phyloP scores from a whole-genome alignment of 129 eudicot species.

The Helichrysum umbraculigerum region DNA sequence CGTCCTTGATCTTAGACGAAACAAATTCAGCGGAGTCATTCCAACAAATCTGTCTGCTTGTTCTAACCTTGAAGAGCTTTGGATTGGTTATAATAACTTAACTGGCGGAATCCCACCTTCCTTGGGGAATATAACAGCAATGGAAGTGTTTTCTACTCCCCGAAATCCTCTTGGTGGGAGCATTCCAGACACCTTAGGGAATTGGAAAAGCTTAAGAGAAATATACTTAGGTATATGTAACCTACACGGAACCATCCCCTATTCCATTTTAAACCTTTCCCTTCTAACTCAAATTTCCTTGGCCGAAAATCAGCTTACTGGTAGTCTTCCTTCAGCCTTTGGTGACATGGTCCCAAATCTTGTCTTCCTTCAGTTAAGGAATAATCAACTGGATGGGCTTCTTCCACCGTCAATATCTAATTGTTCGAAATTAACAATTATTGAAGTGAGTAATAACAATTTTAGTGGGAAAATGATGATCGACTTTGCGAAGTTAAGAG shows the following conservation, averaged over 20 bases:
- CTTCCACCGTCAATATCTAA: conserved; percentile 18
- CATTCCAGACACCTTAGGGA: conserved; percentile 11
- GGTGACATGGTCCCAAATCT: conserved; percentile 12
- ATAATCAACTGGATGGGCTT: background rate
- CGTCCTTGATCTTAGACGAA: background rate
- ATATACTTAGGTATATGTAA: background rate
- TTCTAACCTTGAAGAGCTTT: background rate
- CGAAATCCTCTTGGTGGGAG: conserved; percentile 5
- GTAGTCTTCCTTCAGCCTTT: conserved; percentile 9
- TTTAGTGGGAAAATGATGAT: background rate
- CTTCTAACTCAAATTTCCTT: background rate
- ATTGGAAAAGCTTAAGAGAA: background rate
- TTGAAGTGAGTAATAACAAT: background rate
- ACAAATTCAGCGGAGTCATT: background rate
- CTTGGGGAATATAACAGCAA: conserved; percentile 5
- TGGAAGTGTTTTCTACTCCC: background rate
- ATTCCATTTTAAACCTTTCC: background rate
- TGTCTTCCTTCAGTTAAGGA: background rate
- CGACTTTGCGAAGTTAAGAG: background rate
- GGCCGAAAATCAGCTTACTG: background rate
- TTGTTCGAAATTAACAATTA: background rate
- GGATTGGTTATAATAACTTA: background rate
- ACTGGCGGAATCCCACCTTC: conserved; percentile 19
- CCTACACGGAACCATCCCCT: background rate
- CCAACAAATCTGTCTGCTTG: background rate